These are phyloP conservation scores for Dendrobium nobile DNA, from an alignment of 106 monocot genomes.

Conservation along the genomic window DNA sequence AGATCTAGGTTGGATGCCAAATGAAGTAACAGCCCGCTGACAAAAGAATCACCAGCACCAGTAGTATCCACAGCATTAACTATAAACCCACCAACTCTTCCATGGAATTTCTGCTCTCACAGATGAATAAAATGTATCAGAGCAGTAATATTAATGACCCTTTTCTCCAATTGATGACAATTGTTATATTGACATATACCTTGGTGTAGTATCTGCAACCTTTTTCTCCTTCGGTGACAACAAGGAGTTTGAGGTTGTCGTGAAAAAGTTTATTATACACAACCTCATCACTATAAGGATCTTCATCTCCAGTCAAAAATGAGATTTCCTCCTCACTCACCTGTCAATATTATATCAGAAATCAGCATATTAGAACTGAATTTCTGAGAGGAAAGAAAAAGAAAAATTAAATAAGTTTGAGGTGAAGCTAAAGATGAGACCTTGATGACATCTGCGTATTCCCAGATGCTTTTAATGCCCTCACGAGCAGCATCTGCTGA, in stretches of 20 bases:
- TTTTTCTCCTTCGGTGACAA: conserved; percentile 37
- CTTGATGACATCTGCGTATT: conserved; percentile 22
- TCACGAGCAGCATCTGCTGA: conserved; percentile 23
- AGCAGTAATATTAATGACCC: neutral
- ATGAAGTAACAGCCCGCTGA: conserved; percentile 21
- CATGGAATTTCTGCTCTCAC: conserved; percentile 27
- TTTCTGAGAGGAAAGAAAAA: neutral
- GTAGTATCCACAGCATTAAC: conserved; percentile 41
- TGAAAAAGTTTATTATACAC: conserved; percentile 33
- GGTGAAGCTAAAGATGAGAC: conserved; percentile 6
- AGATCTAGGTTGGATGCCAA: conserved; percentile 26
- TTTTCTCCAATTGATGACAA: neutral
- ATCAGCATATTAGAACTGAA: neutral
- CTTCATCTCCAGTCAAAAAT: conserved; percentile 42
- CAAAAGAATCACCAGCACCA: conserved; percentile 53
- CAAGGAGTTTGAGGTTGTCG: conserved; percentile 36
- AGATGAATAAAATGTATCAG: neutral
- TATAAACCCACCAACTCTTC: conserved; percentile 25
- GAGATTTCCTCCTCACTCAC: conserved; percentile 43
- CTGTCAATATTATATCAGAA: conserved; percentile 1
- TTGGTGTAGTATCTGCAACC: conserved; percentile 59
- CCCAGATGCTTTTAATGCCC: conserved; percentile 30
- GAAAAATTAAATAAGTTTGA: neutral
- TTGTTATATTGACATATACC: conserved; percentile 8
- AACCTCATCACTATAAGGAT: conserved; percentile 29